Percentiles rank a stretch among this genome's conserved stretches.
phyloP scores from a whole-genome alignment of 2,329 filamentous ascomycete genomes.

The Diaporthe destruens region DNA sequence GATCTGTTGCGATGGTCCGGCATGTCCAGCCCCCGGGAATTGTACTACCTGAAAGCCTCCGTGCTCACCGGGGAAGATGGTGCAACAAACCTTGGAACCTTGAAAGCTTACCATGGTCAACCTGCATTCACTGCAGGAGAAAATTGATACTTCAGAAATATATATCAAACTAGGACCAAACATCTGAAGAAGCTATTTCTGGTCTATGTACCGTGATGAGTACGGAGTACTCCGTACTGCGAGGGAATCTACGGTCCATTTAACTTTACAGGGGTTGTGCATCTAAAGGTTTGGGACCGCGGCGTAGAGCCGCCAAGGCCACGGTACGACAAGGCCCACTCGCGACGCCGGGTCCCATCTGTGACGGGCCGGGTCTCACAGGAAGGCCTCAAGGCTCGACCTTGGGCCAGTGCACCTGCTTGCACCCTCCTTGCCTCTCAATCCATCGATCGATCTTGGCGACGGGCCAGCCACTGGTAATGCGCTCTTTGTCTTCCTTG shows the following conservation, averaged over 20 bases:
- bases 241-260: background rate
- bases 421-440: slow-evolving; percentile 53
- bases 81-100: background rate
- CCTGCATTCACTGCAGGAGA: background rate
- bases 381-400: background rate
- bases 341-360: background rate
- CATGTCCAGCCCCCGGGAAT: background rate
- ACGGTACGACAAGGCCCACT: background rate
- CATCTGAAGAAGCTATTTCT: background rate
- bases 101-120: background rate
- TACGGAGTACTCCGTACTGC: too few relatives aligned
- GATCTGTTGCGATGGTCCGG: slow-evolving; percentile 11
- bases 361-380: background rate
- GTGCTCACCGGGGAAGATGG: slow-evolving; percentile 2
- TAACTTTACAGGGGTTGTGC: background rate
- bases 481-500: slow-evolving; percentile 48
- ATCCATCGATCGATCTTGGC: slow-evolving; percentile 57
- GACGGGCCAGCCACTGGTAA: slow-evolving; percentile 58
- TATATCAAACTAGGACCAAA: background rate
- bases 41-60: background rate
- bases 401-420: slow-evolving; percentile 34
- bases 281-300: background rate
- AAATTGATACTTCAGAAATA: background rate
- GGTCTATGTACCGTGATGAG: background rate
- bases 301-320: background rate